Percentiles rank a stretch among this genome's conserved stretches.
Conservation (phyloP, 257 asterid genomes). For the Jaltomata sinuosa region DNA sequence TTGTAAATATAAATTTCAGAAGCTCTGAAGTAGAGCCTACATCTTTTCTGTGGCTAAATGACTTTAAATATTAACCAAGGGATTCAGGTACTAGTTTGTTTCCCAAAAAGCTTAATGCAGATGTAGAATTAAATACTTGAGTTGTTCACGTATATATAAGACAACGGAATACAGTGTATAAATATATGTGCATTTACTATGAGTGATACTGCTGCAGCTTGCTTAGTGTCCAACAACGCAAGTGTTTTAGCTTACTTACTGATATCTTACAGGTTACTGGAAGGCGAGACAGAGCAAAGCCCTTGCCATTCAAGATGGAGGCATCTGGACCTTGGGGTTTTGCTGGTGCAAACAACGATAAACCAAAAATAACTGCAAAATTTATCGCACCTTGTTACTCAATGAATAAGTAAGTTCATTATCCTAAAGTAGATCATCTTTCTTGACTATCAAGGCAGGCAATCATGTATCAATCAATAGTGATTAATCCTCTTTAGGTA, state of each 20-base stretch:
- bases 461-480: not conserved
- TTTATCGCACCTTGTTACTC: slow-evolving; percentile 91
- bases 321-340: slow-evolving; percentile 86
- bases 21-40: not conserved
- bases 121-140: not conserved
- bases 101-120: not conserved
- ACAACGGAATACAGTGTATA: not conserved
- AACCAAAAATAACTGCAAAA: slow-evolving; percentile 71
- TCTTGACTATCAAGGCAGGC: not conserved
- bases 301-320: slow-evolving; percentile 89
- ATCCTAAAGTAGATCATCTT: not conserved
- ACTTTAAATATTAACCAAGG: not conserved
- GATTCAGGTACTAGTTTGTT: not conserved
- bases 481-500: not conserved
- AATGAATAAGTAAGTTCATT: slow-evolving; percentile 66
- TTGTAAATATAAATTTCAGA: not conserved
- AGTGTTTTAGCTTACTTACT: not conserved
- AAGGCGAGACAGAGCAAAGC: slow-evolving; percentile 94
- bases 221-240: not conserved
- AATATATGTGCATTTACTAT: not conserved
- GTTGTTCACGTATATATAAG: not conserved
- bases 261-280: slow-evolving; percentile 74
- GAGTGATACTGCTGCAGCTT: not conserved
- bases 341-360: slow-evolving; percentile 76
- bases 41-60: not conserved